A percentile compares a stretch with the other conserved stretches of the same genome.
Conservation (phyloP, 441 rosid species). For the Raphanus hybrid region DNA sequence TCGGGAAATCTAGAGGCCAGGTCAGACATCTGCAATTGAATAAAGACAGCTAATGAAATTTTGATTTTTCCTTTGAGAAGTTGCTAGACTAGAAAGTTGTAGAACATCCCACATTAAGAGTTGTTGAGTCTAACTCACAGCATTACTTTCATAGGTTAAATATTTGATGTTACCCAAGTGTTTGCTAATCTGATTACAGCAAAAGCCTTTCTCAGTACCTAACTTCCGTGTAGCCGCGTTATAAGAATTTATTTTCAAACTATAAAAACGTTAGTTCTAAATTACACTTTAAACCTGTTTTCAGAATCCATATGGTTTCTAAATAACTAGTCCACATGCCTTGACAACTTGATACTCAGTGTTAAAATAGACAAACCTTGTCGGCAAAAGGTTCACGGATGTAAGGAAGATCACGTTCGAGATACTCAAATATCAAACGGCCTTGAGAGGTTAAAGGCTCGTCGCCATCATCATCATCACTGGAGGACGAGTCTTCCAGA, state of each 20-base stretch:
- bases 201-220: too few relatives aligned
- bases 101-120: neutral
- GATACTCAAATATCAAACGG: slow-evolving; percentile 62
- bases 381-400: slow-evolving; percentile 78
- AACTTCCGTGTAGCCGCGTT: slow-evolving; percentile 27
- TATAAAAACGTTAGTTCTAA: too few relatives aligned
- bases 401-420: slow-evolving; percentile 66
- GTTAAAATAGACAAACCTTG: slow-evolving; percentile 51
- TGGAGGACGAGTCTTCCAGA: too few relatives aligned
- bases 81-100: neutral
- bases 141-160: too few relatives aligned
- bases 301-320: neutral
- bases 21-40: slow-evolving; percentile 57
- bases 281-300: too few relatives aligned
- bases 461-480: slow-evolving; percentile 73
- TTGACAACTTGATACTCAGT: neutral
- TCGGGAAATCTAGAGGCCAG: slow-evolving; percentile 60
- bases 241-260: neutral
- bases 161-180: too few relatives aligned
- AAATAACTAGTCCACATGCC: slow-evolving; percentile 1
- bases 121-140: neutral
- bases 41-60: slow-evolving; percentile 3
- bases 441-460: slow-evolving; percentile 53
- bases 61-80: neutral
- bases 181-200: too few relatives aligned